Conservation (phyloP, 148 eudicot species). For the Simmondsia chinensis region DNA sequence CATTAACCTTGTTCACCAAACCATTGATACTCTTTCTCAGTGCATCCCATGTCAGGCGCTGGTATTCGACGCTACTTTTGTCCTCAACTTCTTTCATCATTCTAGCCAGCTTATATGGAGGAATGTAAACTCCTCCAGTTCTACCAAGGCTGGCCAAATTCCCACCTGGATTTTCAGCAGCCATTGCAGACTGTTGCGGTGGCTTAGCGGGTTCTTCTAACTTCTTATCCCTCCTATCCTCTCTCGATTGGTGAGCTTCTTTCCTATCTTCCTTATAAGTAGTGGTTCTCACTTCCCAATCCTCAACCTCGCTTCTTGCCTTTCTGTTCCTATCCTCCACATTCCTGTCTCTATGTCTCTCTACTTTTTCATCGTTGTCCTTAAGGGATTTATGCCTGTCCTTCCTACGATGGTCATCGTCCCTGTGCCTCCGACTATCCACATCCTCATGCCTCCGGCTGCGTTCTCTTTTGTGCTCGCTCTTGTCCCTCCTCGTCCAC, state of each 20-base stretch:
- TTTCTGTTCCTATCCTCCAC: slow-evolving; percentile 13
- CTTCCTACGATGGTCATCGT: no score
- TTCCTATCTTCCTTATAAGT: slow-evolving; percentile 3
- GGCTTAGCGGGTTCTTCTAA: slow-evolving; percentile 15
- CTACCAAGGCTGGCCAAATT: slow-evolving; percentile 36
- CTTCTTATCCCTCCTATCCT: slow-evolving; percentile 2
- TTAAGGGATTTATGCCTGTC: no score
- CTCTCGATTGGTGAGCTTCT: background rate
- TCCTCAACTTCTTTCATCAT: slow-evolving; percentile 85
- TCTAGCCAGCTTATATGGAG: slow-evolving; percentile 75
- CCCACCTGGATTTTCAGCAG: slow-evolving; percentile 9
- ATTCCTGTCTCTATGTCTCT: no score
- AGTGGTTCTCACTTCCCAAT: background rate
- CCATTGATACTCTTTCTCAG: slow-evolving; percentile 88
- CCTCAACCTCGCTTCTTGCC: slow-evolving; percentile 4
- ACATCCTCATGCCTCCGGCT: no score
- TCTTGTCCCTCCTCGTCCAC: no score
- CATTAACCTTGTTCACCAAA: slow-evolving; percentile 79
- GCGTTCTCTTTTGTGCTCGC: no score
- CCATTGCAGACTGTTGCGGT: slow-evolving; percentile 7
- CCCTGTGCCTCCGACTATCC: no score
- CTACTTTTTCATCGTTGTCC: no score
- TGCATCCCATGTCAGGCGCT: slow-evolving; percentile 90
- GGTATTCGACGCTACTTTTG: slow-evolving; percentile 75
- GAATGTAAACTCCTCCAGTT: slow-evolving; percentile 84